Percentiles rank a stretch among this genome's conserved stretches.
Evolutionary conservation across 768 basidiomycete species (phyloP).

Genomic region (Podaxis carcinomalis): DNA sequence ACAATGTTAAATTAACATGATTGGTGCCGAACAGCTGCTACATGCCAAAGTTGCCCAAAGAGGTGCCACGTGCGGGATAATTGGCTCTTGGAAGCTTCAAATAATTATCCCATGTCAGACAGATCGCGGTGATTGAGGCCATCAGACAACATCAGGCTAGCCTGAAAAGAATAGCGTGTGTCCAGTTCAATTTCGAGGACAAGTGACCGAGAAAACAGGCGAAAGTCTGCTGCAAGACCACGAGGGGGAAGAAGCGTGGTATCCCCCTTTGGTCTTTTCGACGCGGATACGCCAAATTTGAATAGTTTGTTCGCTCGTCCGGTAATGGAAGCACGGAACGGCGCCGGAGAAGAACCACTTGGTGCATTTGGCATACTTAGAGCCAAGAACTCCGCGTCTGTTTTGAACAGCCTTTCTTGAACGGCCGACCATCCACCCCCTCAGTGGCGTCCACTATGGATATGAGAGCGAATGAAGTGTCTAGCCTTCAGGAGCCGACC

Average conservation of each 20-base stretch:
- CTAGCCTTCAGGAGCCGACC: background rate
- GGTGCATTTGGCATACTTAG: background rate
- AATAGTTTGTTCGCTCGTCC: background rate
- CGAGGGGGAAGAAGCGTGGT: background rate
- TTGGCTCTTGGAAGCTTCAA: background rate
- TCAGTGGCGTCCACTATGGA: background rate
- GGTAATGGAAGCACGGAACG: background rate
- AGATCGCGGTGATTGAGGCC: background rate
- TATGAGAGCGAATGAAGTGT: background rate
- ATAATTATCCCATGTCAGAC: background rate
- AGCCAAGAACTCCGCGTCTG: background rate
- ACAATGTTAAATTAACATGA: background rate
- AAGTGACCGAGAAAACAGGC: background rate
- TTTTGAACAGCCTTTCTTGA: background rate
- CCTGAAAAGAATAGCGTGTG: background rate
- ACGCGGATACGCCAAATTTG: background rate
- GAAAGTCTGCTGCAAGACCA: background rate
- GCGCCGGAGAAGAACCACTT: background rate
- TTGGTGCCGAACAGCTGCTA: background rate
- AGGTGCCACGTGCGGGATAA: background rate
- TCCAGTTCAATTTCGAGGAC: background rate
- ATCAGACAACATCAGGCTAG: slow-evolving; percentile 5
- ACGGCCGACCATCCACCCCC: background rate
- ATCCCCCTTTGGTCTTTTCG: background rate
- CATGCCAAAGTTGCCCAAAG: background rate